Evolutionary conservation across 768 basidiomycete species (phyloP).

Genomic region (Lentinula detonsa): DNA sequence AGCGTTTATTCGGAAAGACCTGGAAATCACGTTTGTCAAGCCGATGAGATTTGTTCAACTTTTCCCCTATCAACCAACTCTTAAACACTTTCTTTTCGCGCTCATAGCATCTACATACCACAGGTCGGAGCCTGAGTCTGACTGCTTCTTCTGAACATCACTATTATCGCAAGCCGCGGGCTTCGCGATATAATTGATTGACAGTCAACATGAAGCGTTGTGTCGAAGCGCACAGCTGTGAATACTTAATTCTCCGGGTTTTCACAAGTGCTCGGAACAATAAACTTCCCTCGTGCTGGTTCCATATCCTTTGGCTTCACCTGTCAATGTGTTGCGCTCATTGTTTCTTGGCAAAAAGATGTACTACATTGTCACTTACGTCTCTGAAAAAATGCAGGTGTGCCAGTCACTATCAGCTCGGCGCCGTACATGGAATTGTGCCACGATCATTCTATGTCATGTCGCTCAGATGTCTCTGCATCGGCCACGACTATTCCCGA

Average conservation of each 20-base stretch:
- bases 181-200: neutral
- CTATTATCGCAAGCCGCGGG: neutral
- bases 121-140: too few species aligned
- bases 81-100: too few species aligned
- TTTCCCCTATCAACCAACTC: too few species aligned
- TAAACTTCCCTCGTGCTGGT: neutral
- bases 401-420: neutral
- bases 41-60: too few species aligned
- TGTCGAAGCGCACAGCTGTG: neutral
- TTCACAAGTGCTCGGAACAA: neutral
- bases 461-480: neutral
- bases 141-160: neutral
- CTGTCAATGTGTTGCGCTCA: neutral
- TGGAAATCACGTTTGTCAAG: too few species aligned
- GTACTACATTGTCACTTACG: neutral
- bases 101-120: too few species aligned
- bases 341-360: neutral
- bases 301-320: neutral
- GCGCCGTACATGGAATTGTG: neutral
- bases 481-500: neutral
- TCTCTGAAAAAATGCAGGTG: neutral
- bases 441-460: neutral
- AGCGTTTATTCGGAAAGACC: too few species aligned
- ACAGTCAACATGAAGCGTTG: neutral
- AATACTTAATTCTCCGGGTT: neutral